These are phyloP conservation scores for Scedosporium apiospermum DNA, from an alignment of 2,329 filamentous ascomycete species.

Conservation along the genomic window DNA sequence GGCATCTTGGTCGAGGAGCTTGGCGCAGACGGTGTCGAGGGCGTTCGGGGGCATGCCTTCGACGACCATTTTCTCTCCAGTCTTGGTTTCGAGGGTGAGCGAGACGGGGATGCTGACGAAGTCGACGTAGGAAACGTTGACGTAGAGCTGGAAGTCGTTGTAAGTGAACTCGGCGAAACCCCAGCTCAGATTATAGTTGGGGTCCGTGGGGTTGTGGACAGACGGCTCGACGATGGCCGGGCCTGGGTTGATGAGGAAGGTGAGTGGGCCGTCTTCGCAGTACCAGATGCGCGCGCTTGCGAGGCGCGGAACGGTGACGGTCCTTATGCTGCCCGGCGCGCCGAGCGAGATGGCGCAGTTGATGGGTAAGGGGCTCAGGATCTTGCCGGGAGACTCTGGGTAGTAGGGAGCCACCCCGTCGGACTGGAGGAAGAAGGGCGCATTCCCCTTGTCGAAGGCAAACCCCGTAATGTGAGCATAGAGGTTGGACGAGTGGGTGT, in stretches of 20 bases:
- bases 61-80: conserved; percentile 34
- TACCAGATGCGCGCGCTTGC: conserved; percentile 68
- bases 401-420: conserved; percentile 59
- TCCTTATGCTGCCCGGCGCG: conserved; percentile 46
- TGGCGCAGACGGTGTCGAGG: conserved; percentile 32
- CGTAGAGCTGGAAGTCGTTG: conserved; percentile 51
- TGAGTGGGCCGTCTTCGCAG: conserved; percentile 48
- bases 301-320: conserved; percentile 58
- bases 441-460: conserved; percentile 48
- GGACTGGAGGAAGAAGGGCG: conserved; percentile 51
- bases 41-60: conserved; percentile 38
- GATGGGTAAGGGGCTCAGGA: conserved; percentile 39
- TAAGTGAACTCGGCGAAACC: conserved; percentile 62
- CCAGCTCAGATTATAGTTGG: conserved; percentile 54
- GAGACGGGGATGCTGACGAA: conserved; percentile 60
- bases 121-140: conserved; percentile 67
- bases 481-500: conserved; percentile 43
- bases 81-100: conserved; percentile 38
- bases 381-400: conserved; percentile 46
- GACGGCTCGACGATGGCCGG: conserved; percentile 68
- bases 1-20: conserved; percentile 34
- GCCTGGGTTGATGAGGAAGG: conserved; percentile 61
- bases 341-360: conserved; percentile 58
- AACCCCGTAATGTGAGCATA: conserved; percentile 65
- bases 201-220: conserved; percentile 54